phyloP scores from a whole-genome alignment of 352 stramenopile species.

The Globisporangium rhizosaccharum region DNA sequence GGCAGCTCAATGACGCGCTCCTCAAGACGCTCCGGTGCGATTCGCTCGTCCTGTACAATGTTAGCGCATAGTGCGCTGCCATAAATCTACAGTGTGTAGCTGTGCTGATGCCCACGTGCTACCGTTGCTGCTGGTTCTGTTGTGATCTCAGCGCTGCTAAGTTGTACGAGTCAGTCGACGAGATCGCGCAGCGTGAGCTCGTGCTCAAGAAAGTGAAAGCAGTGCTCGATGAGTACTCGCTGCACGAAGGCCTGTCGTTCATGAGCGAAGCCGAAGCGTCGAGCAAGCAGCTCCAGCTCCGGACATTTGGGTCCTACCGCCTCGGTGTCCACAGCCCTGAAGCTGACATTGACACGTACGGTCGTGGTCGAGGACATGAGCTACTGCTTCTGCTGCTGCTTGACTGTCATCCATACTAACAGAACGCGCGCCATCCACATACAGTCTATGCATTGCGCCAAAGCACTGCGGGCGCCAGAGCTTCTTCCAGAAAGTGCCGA shows the following conservation, averaged over 20 bases:
- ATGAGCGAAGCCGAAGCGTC: conserved; percentile 44
- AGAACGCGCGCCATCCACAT: not conserved
- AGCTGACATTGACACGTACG: conserved; percentile 82
- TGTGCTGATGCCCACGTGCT: too few species aligned
- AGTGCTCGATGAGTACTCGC: conserved; percentile 74
- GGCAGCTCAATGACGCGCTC: conserved; percentile 58
- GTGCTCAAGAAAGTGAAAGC: conserved; percentile 59
- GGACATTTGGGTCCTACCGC: conserved; percentile 91
- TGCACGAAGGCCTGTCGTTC: conserved; percentile 47
- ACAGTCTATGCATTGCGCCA: conserved; percentile 77
- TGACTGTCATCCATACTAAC: not conserved
- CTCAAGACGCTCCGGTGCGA: conserved; percentile 52
- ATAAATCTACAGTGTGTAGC: too few species aligned
- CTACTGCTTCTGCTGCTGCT: not conserved
- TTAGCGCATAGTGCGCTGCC: not conserved
- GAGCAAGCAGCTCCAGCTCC: conserved; percentile 49
- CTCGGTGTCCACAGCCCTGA: conserved; percentile 84
- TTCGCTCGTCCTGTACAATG: not conserved
- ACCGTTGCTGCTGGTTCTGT: not conserved
- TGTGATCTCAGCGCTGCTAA: conserved; percentile 30
- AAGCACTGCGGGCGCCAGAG: conserved; percentile 71
- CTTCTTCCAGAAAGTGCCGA: conserved; percentile 86
- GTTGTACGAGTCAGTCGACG: conserved; percentile 73
- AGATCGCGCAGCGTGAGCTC: conserved; percentile 49
- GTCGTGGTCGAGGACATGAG: not conserved